A percentile compares a stretch with the other conserved stretches of the same genome.
phyloP scores from a whole-genome alignment of 129 eudicot genomes.

The Artemisia argyi region DNA sequence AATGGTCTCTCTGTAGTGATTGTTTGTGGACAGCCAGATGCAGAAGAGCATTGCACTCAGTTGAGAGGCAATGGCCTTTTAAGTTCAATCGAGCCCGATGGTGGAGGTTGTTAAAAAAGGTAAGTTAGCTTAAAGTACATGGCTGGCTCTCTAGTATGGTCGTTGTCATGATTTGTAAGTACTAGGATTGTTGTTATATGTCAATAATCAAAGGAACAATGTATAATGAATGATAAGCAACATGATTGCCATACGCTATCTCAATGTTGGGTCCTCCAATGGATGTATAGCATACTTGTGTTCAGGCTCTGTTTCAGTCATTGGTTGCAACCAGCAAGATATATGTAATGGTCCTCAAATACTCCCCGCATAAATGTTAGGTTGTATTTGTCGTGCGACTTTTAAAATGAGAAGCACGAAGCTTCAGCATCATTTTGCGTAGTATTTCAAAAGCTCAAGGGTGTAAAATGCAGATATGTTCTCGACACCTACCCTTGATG shows the following conservation, averaged over 20 bases:
- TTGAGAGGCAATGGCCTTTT: slow-evolving; percentile 88
- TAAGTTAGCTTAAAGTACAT: slow-evolving; percentile 14
- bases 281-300: slow-evolving; percentile 39
- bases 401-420: neutral
- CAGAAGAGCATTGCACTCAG: slow-evolving; percentile 94
- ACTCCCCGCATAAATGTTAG: neutral
- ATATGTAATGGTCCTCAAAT: neutral
- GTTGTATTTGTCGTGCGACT: neutral
- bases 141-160: slow-evolving; percentile 7
- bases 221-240: slow-evolving; percentile 25
- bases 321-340: neutral
- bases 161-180: slow-evolving; percentile 31
- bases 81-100: slow-evolving; percentile 89
- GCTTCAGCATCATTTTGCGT: neutral
- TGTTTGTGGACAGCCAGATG: slow-evolving; percentile 86
- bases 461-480: neutral
- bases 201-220: slow-evolving; percentile 28
- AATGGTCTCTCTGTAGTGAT: slow-evolving; percentile 88
- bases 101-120: slow-evolving; percentile 65
- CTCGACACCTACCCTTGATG: slow-evolving; percentile 13
- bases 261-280: slow-evolving; percentile 17
- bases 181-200: slow-evolving; percentile 37
- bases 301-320: slow-evolving; percentile 26
- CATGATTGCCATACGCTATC: slow-evolving; percentile 25
- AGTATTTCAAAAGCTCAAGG: neutral